phyloP scores from a whole-genome alignment of 1,284 basidiomycete genomes.

The Golubevia sp. region DNA sequence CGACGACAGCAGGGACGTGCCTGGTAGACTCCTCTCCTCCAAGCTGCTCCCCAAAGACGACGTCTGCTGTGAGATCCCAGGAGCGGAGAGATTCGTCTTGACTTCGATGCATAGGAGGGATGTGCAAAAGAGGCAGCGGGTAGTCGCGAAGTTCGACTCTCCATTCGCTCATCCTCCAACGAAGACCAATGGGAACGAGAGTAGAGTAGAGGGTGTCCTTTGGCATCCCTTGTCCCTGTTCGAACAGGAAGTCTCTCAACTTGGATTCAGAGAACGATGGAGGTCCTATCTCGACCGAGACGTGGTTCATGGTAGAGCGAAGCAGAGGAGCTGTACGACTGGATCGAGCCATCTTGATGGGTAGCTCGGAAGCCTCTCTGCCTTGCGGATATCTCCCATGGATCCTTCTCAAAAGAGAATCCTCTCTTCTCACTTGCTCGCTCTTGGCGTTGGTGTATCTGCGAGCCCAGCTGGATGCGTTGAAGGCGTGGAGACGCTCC shows the following conservation, averaged over 20 bases:
- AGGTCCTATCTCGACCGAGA: constrained; percentile 69
- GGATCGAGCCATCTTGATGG: constrained; percentile 64
- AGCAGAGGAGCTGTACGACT: constrained; percentile 73
- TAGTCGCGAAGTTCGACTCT: constrained; percentile 77
- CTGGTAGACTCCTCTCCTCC: constrained; percentile 68
- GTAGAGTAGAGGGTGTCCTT: constrained; percentile 76
- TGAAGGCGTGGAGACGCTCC: constrained; percentile 73
- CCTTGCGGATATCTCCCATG: constrained; percentile 36
- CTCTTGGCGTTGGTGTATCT: constrained; percentile 41
- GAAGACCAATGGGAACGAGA: constrained; percentile 80
- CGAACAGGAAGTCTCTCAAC: constrained; percentile 73
- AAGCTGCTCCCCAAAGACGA: constrained; percentile 90
- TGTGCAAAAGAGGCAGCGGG: constrained; percentile 66
- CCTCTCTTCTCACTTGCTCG: constrained; percentile 65
- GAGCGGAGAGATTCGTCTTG: constrained; percentile 50
- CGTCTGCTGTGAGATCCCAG: constrained; percentile 75
- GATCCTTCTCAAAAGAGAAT: constrained; percentile 55
- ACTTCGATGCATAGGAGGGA: constrained; percentile 60
- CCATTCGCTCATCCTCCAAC: constrained; percentile 72
- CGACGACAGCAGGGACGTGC: constrained; percentile 45
- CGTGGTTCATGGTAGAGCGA: constrained; percentile 71
- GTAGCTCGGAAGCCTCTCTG: constrained; percentile 51
- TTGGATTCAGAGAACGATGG: constrained; percentile 70
- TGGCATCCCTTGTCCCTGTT: constrained; percentile 75
- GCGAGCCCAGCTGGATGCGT: constrained; percentile 77